phyloP scores from a whole-genome alignment of 352 stramenopile genomes.

The Pythium aquatile region DNA sequence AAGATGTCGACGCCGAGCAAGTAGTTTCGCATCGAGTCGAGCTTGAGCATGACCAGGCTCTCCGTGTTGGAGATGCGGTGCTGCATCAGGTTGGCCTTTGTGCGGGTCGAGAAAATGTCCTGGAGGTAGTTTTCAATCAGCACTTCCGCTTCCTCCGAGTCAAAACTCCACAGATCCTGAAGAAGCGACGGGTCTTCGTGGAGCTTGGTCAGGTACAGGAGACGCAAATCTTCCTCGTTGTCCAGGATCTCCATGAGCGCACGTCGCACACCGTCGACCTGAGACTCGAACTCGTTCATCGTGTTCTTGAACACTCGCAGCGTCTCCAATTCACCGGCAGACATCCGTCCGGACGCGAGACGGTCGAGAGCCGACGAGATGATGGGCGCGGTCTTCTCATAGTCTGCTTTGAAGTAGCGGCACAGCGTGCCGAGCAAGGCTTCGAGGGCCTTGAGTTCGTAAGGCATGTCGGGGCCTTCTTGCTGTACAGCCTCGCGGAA shows the following conservation, averaged over 20 bases:
- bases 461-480: constrained; percentile 47
- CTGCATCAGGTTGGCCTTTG: constrained; percentile 64
- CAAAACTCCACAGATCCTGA: constrained; percentile 56
- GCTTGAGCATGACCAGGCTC: constrained; percentile 75
- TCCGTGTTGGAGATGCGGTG: constrained; percentile 77
- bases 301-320: constrained; percentile 67
- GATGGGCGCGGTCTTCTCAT: constrained; percentile 37
- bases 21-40: constrained; percentile 81
- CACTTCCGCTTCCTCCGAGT: constrained; percentile 72
- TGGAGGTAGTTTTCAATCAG: constrained; percentile 76
- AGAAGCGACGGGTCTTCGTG: constrained; percentile 52
- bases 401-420: constrained; percentile 55
- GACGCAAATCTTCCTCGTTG: constrained; percentile 66
- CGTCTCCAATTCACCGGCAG: constrained; percentile 50
- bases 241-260: constrained; percentile 66
- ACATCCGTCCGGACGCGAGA: constrained; percentile 45
- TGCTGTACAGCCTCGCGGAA: constrained; percentile 49
- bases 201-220: constrained; percentile 71
- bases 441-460: constrained; percentile 60
- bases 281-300: constrained; percentile 69
- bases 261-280: constrained; percentile 56
- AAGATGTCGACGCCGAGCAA: constrained; percentile 68
- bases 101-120: constrained; percentile 78
- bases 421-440: constrained; percentile 53
- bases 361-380: constrained; percentile 47